Evolutionary conservation across 805 yeast species (phyloP), one percentile per base, ranked within the genome.

Genomic region (Yarrowia yakushimensis): DNA sequence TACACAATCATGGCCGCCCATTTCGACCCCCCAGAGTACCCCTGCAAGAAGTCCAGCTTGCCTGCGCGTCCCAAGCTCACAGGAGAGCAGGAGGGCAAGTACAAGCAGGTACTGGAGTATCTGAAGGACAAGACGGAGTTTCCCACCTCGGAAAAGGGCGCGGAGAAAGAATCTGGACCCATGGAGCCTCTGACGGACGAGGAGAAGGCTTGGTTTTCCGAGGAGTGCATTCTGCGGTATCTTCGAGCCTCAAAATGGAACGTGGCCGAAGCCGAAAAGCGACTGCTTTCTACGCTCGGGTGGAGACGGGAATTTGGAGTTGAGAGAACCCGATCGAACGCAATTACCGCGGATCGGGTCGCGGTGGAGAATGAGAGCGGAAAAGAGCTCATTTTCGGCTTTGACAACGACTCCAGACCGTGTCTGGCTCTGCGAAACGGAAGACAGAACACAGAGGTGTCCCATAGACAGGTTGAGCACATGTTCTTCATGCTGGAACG

Each of bases 251-350:
- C 97, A 23, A 93, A 90, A 73, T 94, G 99, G 99, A 79, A 82
- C 30, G 80, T 79, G 0, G 74, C 79, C 28, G 89, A 86, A 12
- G 88, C 96, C 39, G 85, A 85, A 55, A 81, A 81, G 62, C 82
- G 99, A 70, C 78, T 94, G 11, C 87, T 84, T 67, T 82, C 83
- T 22, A 86, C 98, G 0, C 67, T 94, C 20, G 85, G 89, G 3
- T 94, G 99, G 99, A 84, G 99, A 77, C 84, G 97, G 68, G 93
- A 88, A 67, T 92, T 91, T 71, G 97, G 97, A 23, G 85, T 88
- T 34, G 54, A 43, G 15, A 37, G 39, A 31, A 30, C 36, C 18
- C 46, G 61, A 20, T 22, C 34, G 2, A 42, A 66, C 37, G 33
- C 69, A n/a, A 67, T 77, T 50, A 65, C 75, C 15, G 69, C 74